phyloP scores from a whole-genome alignment of 495 filamentous ascomycete genomes.

The Sabuloglossum arenarium region DNA sequence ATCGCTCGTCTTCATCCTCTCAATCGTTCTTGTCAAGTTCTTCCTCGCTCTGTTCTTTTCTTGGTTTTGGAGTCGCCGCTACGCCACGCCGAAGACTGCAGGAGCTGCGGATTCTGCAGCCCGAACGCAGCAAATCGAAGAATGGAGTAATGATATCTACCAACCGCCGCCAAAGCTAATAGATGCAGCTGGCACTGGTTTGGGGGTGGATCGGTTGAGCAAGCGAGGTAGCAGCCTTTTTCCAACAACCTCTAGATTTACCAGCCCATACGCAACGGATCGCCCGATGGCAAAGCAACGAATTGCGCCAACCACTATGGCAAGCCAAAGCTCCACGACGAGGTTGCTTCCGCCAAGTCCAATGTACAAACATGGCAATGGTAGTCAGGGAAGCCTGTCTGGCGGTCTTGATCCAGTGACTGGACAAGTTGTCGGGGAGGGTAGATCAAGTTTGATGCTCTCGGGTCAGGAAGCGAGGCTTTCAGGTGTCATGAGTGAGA shows the following conservation, averaged over 20 bases:
- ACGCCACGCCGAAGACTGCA: conserved; percentile 58
- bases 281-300: conserved; percentile 28
- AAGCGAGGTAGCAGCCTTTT: conserved; percentile 68
- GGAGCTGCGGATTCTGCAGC: conserved; percentile 47
- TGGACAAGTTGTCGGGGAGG: neutral
- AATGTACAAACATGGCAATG: conserved; percentile 47
- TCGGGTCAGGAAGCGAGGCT: conserved; percentile 24
- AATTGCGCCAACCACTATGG: conserved; percentile 73
- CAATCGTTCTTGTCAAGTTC: conserved; percentile 76
- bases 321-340: conserved; percentile 67
- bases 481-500: conserved; percentile 34
- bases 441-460: conserved; percentile 17
- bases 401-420: neutral
- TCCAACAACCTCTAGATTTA: conserved; percentile 81
- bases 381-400: conserved; percentile 30
- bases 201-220: conserved; percentile 36
- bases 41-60: conserved; percentile 78
- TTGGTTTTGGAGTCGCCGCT: conserved; percentile 76
- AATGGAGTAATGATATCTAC: conserved; percentile 97
- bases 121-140: conserved; percentile 85
- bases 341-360: conserved; percentile 44
- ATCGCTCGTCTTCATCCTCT: conserved; percentile 79
- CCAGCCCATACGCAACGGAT: conserved; percentile 67
- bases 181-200: conserved; percentile 38
- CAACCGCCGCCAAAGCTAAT: conserved; percentile 61